These are phyloP conservation scores for Starmerella potacharoeniae DNA, from an alignment of 805 yeast species.

Conservation along the genomic window DNA sequence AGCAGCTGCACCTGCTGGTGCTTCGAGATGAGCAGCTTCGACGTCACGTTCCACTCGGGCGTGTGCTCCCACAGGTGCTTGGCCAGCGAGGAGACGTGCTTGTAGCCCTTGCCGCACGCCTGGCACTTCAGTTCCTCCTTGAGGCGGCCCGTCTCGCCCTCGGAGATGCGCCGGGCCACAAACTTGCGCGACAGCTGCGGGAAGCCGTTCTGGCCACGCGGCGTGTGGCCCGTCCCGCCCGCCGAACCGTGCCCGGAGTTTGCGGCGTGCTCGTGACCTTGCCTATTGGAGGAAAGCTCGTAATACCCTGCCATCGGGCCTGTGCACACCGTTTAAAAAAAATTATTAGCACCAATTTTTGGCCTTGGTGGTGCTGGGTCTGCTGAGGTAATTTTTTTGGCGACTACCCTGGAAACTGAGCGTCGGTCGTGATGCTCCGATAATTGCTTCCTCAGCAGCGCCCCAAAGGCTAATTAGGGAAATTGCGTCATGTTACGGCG, in stretches of 20 bases:
- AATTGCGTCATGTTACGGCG: not conserved
- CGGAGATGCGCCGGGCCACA: conserved; percentile 72
- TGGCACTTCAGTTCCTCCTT: conserved; percentile 80
- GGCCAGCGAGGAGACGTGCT: conserved; percentile 77
- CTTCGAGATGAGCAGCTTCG: conserved; percentile 66
- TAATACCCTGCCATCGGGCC: conserved; percentile 1
- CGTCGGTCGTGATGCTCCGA: conserved; percentile 1
- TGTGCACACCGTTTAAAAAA: not conserved
- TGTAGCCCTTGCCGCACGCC: conserved; percentile 85
- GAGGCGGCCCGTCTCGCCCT: conserved; percentile 74
- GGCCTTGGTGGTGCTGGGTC: not conserved
- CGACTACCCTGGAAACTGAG: not conserved
- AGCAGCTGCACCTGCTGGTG: conserved; percentile 79
- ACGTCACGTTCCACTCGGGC: conserved; percentile 85
- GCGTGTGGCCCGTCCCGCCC: not conserved
- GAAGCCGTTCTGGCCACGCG: conserved; percentile 3
- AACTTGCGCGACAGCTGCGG: conserved; percentile 36
- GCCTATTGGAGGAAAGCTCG: not conserved
- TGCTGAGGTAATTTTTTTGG: conserved; percentile 6
- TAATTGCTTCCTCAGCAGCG: conserved; percentile 1
- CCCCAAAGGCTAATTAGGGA: not conserved
- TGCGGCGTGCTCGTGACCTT: not conserved
- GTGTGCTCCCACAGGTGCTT: conserved; percentile 91
- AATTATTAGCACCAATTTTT: not conserved
- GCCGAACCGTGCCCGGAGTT: not conserved